phyloP scores from a whole-genome alignment of 805 yeast genomes.

The Candida oleophila region DNA sequence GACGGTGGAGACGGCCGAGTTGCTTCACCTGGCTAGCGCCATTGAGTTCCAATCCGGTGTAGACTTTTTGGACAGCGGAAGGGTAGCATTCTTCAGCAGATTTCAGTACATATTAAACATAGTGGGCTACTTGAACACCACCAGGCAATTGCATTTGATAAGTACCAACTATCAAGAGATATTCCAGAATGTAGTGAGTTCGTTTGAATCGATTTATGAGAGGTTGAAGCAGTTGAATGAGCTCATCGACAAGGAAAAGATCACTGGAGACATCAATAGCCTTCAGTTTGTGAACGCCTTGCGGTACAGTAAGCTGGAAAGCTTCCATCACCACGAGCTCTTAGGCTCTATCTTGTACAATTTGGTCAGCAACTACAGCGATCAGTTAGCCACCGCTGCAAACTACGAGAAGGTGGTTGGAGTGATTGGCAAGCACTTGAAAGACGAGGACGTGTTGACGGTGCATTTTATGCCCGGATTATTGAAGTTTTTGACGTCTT shows the following conservation, averaged over 20 bases:
- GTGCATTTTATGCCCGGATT: slow-evolving; percentile 65
- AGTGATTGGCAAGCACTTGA: slow-evolving; percentile 45
- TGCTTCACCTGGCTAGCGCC: slow-evolving; percentile 50
- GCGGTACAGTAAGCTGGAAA: slow-evolving; percentile 58
- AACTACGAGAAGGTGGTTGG: slow-evolving; percentile 41
- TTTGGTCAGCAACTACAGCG: slow-evolving; percentile 37
- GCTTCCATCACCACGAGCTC: slow-evolving; percentile 66
- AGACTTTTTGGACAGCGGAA: slow-evolving; percentile 57
- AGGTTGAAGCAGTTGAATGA: slow-evolving; percentile 57
- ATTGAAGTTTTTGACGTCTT: slow-evolving; percentile 42
- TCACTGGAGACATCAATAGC: slow-evolving; percentile 51
- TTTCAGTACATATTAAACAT: slow-evolving; percentile 73
- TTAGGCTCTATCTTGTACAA: slow-evolving; percentile 66
- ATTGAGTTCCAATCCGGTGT: slow-evolving; percentile 45
- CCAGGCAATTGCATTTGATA: slow-evolving; percentile 13
- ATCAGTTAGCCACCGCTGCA: slow-evolving; percentile 26
- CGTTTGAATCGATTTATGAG: slow-evolving; percentile 59
- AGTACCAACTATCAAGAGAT: slow-evolving; percentile 17
- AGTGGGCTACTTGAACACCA: slow-evolving; percentile 29
- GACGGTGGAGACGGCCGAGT: slow-evolving; percentile 72
- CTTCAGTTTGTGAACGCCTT: slow-evolving; percentile 38
- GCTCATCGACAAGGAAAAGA: slow-evolving; percentile 42
- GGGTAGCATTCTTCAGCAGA: slow-evolving; percentile 65
- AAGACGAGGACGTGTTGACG: slow-evolving; percentile 61
- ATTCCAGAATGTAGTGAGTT: slow-evolving; percentile 45